These are phyloP conservation scores for Ramichloridium luteum DNA, from an alignment of 2,329 filamentous ascomycete genomes.

Conservation along the genomic window DNA sequence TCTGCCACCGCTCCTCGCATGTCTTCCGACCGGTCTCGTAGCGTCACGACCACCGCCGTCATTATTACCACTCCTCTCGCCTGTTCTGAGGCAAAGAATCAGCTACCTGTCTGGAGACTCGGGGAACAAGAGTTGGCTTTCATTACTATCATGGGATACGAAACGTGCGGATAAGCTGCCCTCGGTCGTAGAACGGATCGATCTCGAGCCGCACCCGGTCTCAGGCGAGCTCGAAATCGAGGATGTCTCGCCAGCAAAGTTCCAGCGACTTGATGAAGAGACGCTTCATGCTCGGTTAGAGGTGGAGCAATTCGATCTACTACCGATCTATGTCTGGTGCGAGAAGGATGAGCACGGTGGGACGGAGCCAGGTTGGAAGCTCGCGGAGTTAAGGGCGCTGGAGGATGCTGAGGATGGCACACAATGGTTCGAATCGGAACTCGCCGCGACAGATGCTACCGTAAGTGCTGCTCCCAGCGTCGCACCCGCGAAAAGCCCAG, in stretches of 20 bases:
- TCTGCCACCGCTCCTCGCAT: conserved; percentile 51
- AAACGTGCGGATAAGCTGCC: conserved; percentile 46
- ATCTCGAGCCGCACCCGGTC: conserved; percentile 66
- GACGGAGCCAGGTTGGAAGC: conserved; percentile 50
- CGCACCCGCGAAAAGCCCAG: conserved; percentile 13
- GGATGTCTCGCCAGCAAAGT: conserved; percentile 50
- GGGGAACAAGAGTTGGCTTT: conserved; percentile 48
- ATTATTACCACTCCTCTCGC: conserved; percentile 48
- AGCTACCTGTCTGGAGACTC: conserved; percentile 46
- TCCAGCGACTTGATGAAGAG: conserved; percentile 59
- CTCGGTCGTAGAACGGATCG: conserved; percentile 48
- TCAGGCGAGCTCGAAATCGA: conserved; percentile 70
- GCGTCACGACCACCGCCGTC: conserved; percentile 48
- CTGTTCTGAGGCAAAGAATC: conserved; percentile 50
- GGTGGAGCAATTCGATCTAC: conserved; percentile 48
- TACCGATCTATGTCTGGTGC: conserved; percentile 59
- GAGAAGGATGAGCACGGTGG: conserved; percentile 49
- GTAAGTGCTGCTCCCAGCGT: conserved; percentile 3
- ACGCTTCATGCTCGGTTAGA: conserved; percentile 58
- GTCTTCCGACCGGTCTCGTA: conserved; percentile 48
- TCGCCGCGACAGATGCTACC: conserved; percentile 36
- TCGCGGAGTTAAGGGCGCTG: conserved; percentile 55
- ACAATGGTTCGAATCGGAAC: conserved; percentile 44
- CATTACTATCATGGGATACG: conserved; percentile 57
- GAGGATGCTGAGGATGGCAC: conserved; percentile 45